Evolutionary conservation across 495 filamentous ascomycete genomes (phyloP).

Genomic region (Letharia columbiana): DNA sequence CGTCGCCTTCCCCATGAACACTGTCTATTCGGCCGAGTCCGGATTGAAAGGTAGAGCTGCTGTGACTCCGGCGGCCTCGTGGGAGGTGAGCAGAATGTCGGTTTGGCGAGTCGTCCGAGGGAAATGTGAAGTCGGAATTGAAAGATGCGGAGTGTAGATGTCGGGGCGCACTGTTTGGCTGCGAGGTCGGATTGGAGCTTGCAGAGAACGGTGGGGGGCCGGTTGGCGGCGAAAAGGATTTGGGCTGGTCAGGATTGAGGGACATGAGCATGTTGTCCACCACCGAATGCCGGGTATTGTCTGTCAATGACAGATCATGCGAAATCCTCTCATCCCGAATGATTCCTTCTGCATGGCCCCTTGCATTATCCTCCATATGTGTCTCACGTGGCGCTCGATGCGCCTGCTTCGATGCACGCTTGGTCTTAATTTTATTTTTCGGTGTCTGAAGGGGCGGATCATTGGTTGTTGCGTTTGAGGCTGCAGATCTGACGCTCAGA

Average conservation of each 20-base stretch:
- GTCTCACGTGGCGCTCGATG: slow-evolving; percentile 39
- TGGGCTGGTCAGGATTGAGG: slow-evolving; percentile 50
- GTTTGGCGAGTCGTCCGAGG: slow-evolving; percentile 55
- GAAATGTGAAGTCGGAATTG: slow-evolving; percentile 65
- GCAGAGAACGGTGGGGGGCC: slow-evolving; percentile 22
- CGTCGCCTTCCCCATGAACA: slow-evolving; percentile 39
- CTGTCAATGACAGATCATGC: slow-evolving; percentile 75
- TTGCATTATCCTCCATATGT: slow-evolving; percentile 41
- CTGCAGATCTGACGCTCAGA: slow-evolving; percentile 14
- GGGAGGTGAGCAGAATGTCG: slow-evolving; percentile 50
- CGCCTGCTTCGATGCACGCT: slow-evolving; percentile 27
- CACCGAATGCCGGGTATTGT: slow-evolving; percentile 72
- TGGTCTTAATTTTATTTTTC: slow-evolving; percentile 24
- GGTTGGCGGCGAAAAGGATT: slow-evolving; percentile 26
- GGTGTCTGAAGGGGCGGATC: slow-evolving; percentile 42
- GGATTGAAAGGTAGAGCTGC: slow-evolving; percentile 64
- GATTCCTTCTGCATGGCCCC: slow-evolving; percentile 33
- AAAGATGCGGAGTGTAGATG: slow-evolving; percentile 59
- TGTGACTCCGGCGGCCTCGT: slow-evolving; percentile 67
- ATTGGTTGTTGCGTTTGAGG: slow-evolving; percentile 21
- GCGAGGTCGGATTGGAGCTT: slow-evolving; percentile 28
- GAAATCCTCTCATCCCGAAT: slow-evolving; percentile 56
- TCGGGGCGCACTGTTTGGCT: slow-evolving; percentile 34
- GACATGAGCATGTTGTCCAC: slow-evolving; percentile 90
- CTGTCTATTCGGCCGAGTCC: slow-evolving; percentile 57